Percentiles rank a stretch among this genome's conserved stretches.
These are phyloP conservation scores for Closterium sp. DNA, from an alignment of 139 green algal genomes.

Conservation along the genomic window DNA sequence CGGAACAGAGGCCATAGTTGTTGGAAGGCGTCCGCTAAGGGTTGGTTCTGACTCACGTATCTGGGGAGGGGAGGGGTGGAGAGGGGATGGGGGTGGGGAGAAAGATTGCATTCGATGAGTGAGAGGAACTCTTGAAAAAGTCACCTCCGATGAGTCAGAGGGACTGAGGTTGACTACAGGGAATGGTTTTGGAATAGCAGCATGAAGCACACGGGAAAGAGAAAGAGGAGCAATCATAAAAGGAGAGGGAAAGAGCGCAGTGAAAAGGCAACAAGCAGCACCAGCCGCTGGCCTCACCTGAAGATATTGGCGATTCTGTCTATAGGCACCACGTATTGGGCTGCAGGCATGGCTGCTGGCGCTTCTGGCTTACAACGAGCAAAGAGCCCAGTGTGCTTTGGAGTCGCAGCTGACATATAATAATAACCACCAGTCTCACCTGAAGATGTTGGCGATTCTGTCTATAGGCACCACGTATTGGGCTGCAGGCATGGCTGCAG, in stretches of 20 bases:
- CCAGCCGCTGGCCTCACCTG: conserved; percentile 8
- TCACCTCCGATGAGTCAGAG: too few relatives aligned
- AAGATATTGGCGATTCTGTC: conserved; percentile 45
- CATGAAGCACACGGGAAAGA: too few relatives aligned
- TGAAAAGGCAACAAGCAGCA: too few relatives aligned
- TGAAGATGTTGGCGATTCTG: conserved; percentile 42
- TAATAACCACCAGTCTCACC: conserved; percentile 3
- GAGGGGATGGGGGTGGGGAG: neutral
- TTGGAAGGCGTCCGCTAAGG: conserved; percentile 16
- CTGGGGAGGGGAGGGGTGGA: neutral
- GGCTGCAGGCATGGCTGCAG: neutral
- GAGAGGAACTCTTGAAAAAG: too few relatives aligned
- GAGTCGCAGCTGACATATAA: too few relatives aligned
- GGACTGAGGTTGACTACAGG: too few relatives aligned
- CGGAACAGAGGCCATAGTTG: conserved; percentile 39
- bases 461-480: conserved; percentile 35
- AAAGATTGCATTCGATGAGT: neutral
- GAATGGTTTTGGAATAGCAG: too few relatives aligned
- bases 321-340: conserved; percentile 27
- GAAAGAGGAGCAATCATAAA: too few relatives aligned
- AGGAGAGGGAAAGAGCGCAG: too few relatives aligned
- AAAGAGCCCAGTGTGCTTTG: too few relatives aligned
- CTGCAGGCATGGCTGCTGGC: neutral
- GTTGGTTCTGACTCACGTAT: conserved; percentile 21
- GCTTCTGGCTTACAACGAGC: too few relatives aligned